Conservation (phyloP, 2,329 filamentous ascomycete genomes). For the Aspergillus quadricinctus region DNA sequence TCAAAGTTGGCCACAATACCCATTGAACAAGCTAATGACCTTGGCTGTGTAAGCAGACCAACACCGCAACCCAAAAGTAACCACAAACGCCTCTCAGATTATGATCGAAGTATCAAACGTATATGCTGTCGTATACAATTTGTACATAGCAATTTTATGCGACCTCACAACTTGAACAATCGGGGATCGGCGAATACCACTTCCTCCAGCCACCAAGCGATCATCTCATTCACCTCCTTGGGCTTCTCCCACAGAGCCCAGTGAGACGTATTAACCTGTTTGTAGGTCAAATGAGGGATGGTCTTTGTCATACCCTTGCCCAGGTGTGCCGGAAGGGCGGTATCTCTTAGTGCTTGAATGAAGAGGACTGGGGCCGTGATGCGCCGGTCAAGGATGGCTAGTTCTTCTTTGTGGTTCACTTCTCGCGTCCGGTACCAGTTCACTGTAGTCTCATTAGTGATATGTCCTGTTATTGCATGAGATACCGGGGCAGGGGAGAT, state of each 20-base stretch:
- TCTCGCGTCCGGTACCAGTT: constrained; percentile 82
- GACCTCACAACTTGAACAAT: constrained; percentile 9
- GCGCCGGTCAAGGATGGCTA: constrained; percentile 32
- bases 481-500: background rate
- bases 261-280: constrained; percentile 66
- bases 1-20: background rate
- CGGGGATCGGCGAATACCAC: constrained; percentile 44
- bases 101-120: background rate
- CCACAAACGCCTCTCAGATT: background rate
- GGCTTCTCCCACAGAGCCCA: constrained; percentile 78
- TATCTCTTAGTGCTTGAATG: constrained; percentile 67
- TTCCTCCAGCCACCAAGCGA: constrained; percentile 63
- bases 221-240: constrained; percentile 63
- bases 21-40: background rate
- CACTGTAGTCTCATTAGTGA: constrained; percentile 36
- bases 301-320: constrained; percentile 64
- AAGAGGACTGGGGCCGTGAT: constrained; percentile 67
- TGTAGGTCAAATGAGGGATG: constrained; percentile 61
- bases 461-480: background rate
- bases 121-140: background rate
- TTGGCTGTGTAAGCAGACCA: background rate
- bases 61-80: background rate
- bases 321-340: constrained; percentile 68
- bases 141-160: background rate
- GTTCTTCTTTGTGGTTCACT: constrained; percentile 74